Percentiles rank a stretch among this genome's conserved stretches.
These are phyloP conservation scores for Hemisphaericaspora xylanilytica DNA, from an alignment of 1,139 yeast genomes.

Conservation along the genomic window DNA sequence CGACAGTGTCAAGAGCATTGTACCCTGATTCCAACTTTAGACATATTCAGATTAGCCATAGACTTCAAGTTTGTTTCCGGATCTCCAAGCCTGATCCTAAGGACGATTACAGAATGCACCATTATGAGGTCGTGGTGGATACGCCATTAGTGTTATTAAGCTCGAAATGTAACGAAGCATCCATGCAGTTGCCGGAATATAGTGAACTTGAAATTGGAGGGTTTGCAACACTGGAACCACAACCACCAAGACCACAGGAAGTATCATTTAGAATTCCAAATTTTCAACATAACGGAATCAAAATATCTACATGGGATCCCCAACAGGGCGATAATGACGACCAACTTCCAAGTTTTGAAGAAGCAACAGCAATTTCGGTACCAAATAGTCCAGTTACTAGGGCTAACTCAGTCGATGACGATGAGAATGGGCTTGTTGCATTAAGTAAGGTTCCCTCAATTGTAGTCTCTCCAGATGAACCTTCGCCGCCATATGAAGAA, in stretches of 20 bases:
- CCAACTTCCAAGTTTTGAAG: constrained; percentile 57
- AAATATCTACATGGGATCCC: constrained; percentile 31
- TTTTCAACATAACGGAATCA: constrained; percentile 36
- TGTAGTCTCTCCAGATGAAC: constrained; percentile 21
- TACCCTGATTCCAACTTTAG: constrained; percentile 73
- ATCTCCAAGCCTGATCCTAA: constrained; percentile 66
- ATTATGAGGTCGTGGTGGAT: constrained; percentile 86
- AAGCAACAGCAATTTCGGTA: constrained; percentile 37
- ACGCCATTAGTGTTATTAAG: constrained; percentile 77
- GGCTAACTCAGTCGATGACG: constrained; percentile 36
- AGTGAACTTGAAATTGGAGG: constrained; percentile 23
- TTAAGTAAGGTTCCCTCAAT: constrained; percentile 35
- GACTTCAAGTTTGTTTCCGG: constrained; percentile 75
- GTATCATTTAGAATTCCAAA: constrained; percentile 37
- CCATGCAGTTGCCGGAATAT: constrained; percentile 71
- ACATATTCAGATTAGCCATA: constrained; percentile 69
- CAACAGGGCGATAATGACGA: constrained; percentile 19
- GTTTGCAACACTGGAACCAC: constrained; percentile 2
- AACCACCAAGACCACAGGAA: constrained; percentile 5
- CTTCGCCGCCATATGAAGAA: constrained; percentile 38
- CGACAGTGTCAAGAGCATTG: constrained; percentile 36
- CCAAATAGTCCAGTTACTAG: constrained; percentile 27
- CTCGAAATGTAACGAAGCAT: constrained; percentile 65
- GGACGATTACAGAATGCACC: constrained; percentile 62
- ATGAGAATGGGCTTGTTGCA: constrained; percentile 15